A percentile compares a stretch with the other conserved stretches of the same genome.
These are phyloP conservation scores for Trichoderma sp. DNA, from an alignment of 2,329 filamentous ascomycete genomes.

Conservation along the genomic window DNA sequence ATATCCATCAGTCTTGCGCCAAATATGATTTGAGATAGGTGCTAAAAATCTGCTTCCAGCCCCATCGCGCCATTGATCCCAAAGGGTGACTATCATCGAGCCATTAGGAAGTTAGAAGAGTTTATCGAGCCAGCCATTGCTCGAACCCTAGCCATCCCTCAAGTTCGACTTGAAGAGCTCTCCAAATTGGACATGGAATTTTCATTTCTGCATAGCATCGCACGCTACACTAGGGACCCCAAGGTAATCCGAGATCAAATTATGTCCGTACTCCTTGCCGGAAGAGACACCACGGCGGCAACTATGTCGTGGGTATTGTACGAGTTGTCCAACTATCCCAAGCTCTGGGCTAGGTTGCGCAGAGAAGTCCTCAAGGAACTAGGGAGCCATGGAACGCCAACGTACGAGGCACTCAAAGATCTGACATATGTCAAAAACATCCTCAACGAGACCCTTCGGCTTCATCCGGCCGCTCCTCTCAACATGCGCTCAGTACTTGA, in stretches of 20 bases:
- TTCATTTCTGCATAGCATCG: constrained; percentile 76
- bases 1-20: background rate
- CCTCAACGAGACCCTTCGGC: constrained; percentile 72
- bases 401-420: constrained; percentile 78
- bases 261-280: constrained; percentile 71
- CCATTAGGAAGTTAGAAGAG: constrained; percentile 62
- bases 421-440: constrained; percentile 78
- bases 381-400: constrained; percentile 60
- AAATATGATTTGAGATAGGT: background rate
- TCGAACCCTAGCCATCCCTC: constrained; percentile 58
- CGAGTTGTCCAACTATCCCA: constrained; percentile 70
- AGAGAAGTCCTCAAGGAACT: constrained; percentile 66
- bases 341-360: constrained; percentile 65
- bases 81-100: constrained; percentile 56
- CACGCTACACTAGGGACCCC: constrained; percentile 61
- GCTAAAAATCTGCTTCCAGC: constrained; percentile 34
- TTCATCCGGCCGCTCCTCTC: constrained; percentile 75
- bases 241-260: constrained; percentile 72
- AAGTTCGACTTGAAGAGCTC: constrained; percentile 65
- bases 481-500: constrained; percentile 58
- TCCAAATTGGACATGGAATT: constrained; percentile 64
- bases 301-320: constrained; percentile 80
- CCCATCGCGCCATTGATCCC: constrained; percentile 59
- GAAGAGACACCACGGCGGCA: constrained; percentile 80
- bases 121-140: constrained; percentile 71